Conservation (phyloP, 2,329 filamentous ascomycete species). For the Phialocephala subalpina region DNA sequence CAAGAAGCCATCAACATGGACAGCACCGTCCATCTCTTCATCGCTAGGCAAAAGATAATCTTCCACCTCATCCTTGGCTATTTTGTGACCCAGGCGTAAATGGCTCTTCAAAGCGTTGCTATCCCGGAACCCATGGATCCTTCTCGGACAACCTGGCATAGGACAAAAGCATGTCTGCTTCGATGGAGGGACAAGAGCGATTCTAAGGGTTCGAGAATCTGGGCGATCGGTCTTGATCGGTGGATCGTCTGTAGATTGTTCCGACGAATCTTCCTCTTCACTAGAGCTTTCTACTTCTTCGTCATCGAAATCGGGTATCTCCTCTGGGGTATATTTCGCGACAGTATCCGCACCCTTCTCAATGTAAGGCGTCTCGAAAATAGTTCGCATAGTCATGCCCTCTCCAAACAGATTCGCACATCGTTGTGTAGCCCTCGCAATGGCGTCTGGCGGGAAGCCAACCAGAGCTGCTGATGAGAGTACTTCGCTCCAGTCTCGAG, state of each 20-base stretch:
- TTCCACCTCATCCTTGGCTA: slow-evolving; percentile 57
- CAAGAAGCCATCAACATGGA: slow-evolving; percentile 75
- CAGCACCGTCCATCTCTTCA: slow-evolving; percentile 63
- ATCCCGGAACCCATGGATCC: slow-evolving; percentile 48
- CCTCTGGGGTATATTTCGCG: slow-evolving; percentile 38
- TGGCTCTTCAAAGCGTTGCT: slow-evolving; percentile 51
- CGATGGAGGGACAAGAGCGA: slow-evolving; percentile 3
- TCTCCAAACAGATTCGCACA: slow-evolving; percentile 81
- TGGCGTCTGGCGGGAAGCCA: slow-evolving; percentile 70
- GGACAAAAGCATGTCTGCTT: slow-evolving; percentile 45
- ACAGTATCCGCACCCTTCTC: slow-evolving; percentile 23
- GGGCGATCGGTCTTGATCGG: background rate
- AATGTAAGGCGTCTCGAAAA: slow-evolving; percentile 32
- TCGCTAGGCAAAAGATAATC: slow-evolving; percentile 50
- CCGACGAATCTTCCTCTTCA: background rate
- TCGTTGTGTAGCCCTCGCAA: slow-evolving; percentile 75
- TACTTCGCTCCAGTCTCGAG: slow-evolving; percentile 84
- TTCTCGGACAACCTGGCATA: slow-evolving; percentile 47
- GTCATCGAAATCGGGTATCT: slow-evolving; percentile 31
- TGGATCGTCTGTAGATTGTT: background rate
- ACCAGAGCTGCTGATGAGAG: slow-evolving; percentile 79
- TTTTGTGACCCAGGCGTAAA: slow-evolving; percentile 52
- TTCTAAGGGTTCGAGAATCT: background rate
- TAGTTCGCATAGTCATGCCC: slow-evolving; percentile 62
- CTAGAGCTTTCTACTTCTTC: slow-evolving; percentile 3